Conservation (phyloP, 1,139 yeast species). For the Pneumocystis oryctolagi region DNA sequence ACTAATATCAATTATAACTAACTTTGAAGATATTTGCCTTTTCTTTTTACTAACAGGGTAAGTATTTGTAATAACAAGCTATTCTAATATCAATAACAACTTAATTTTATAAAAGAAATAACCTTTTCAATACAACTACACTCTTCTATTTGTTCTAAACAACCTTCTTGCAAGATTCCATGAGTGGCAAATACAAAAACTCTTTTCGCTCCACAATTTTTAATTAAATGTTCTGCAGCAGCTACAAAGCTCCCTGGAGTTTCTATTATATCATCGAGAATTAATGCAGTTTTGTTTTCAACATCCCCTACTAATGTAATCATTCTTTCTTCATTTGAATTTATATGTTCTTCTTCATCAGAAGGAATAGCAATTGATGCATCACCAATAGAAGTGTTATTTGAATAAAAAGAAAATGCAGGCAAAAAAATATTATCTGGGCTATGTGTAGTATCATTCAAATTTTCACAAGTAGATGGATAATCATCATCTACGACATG, state of each 20-base stretch:
- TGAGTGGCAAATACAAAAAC: slow-evolving; percentile 92
- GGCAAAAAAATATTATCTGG: slow-evolving; percentile 13
- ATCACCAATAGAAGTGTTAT: slow-evolving; percentile 2
- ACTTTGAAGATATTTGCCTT: slow-evolving; percentile 37
- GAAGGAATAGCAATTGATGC: slow-evolving; percentile 28
- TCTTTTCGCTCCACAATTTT: slow-evolving; percentile 86
- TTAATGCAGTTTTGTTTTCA: slow-evolving; percentile 74
- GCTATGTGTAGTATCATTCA: slow-evolving; percentile 18
- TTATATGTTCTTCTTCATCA: slow-evolving; percentile 52
- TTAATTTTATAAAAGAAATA: not conserved
- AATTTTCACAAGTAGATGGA: slow-evolving; percentile 16
- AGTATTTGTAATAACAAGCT: slow-evolving; percentile 86
- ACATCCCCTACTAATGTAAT: slow-evolving; percentile 96
- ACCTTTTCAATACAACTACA: slow-evolving; percentile 64
- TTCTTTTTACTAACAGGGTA: slow-evolving; percentile 66
- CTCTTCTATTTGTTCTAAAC: slow-evolving; percentile 62
- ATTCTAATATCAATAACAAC: slow-evolving; percentile 9
- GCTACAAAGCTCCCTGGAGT: slow-evolving; percentile 87
- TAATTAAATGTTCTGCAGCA: slow-evolving; percentile 91
- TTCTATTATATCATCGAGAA: slow-evolving; percentile 92
- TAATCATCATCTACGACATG: slow-evolving; percentile 90
- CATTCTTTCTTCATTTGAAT: slow-evolving; percentile 60
- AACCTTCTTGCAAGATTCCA: slow-evolving; percentile 78
- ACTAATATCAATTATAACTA: slow-evolving; percentile 81
- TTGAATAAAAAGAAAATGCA: slow-evolving; percentile 6